Percentiles rank a stretch among this genome's conserved stretches.
Evolutionary conservation across 116 monocot species (phyloP).

Genomic region (Posidonia oceanica): DNA sequence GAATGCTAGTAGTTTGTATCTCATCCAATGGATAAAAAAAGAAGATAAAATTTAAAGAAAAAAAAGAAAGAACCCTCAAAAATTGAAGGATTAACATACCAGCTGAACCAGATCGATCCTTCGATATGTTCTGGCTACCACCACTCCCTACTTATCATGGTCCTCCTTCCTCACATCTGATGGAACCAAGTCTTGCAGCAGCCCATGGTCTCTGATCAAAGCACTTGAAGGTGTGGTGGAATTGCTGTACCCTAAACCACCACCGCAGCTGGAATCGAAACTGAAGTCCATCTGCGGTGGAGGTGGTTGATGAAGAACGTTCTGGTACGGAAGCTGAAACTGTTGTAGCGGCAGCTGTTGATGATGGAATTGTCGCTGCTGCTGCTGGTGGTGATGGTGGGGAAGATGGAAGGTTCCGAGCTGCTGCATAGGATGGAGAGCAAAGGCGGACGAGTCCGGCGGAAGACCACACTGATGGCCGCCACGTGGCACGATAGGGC

Average conservation of each 20-base stretch:
- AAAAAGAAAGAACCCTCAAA: not conserved
- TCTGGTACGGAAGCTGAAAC: not conserved
- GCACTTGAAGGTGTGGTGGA: not conserved
- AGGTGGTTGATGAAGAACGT: not conserved
- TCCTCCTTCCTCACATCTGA: constrained; percentile 15
- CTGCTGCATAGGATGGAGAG: not conserved
- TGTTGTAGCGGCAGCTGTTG: not conserved
- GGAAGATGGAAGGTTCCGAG: not conserved
- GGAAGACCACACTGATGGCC: not conserved
- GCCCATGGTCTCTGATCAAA: constrained; percentile 22
- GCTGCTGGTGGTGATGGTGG: constrained; percentile 1
- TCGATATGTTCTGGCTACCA: not conserved
- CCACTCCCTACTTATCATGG: not conserved
- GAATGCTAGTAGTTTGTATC: not conserved
- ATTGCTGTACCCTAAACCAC: not conserved
- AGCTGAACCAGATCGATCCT: not conserved
- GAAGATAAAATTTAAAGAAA: not conserved
- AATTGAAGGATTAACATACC: not conserved
- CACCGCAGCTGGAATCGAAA: not conserved
- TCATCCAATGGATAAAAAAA: not conserved
- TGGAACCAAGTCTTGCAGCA: constrained; percentile 43
- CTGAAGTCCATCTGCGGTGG: not conserved
- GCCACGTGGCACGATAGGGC: constrained; percentile 45
- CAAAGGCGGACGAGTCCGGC: not conserved
- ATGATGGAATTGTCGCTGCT: not conserved